A percentile compares a stretch with the other conserved stretches of the same genome.
phyloP scores from a whole-genome alignment of 345 rosid genomes.

The Salix koriyanagi region DNA sequence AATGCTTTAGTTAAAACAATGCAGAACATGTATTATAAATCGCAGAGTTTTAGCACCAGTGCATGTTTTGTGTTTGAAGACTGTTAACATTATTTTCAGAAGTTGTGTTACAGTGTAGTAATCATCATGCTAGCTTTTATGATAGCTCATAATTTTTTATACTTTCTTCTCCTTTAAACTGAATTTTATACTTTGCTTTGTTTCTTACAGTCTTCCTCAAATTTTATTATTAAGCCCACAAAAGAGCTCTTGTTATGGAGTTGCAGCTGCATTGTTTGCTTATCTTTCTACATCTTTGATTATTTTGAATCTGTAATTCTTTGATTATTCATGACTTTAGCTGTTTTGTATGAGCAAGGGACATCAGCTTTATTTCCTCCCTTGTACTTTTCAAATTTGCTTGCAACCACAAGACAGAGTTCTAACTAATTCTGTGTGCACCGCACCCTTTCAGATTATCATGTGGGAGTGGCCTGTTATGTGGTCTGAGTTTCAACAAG shows the following conservation, averaged over 20 bases:
- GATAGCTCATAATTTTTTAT: background rate
- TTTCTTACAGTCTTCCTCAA: background rate
- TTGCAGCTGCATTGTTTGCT: background rate
- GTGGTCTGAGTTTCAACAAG: background rate
- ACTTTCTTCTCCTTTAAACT: background rate
- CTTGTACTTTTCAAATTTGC: background rate
- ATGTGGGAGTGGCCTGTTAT: background rate
- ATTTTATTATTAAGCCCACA: background rate
- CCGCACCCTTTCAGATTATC: conserved; percentile 8
- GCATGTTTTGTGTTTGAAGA: background rate
- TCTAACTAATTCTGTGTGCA: background rate
- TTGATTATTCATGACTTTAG: too few relatives aligned
- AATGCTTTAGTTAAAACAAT: background rate
- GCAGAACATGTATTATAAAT: background rate
- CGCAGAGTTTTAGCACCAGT: background rate
- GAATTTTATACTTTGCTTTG: background rate
- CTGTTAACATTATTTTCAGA: background rate
- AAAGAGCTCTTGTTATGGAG: background rate
- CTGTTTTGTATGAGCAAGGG: too few relatives aligned
- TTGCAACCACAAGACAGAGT: background rate
- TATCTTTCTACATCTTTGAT: background rate
- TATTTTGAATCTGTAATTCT: background rate
- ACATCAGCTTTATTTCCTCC: background rate
- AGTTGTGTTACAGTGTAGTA: background rate
- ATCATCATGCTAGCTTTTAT: background rate